Base-by-base conservation (phyloP, 2,329 filamentous ascomycete species). In the Sphaerulina vaccinii region DNA sequence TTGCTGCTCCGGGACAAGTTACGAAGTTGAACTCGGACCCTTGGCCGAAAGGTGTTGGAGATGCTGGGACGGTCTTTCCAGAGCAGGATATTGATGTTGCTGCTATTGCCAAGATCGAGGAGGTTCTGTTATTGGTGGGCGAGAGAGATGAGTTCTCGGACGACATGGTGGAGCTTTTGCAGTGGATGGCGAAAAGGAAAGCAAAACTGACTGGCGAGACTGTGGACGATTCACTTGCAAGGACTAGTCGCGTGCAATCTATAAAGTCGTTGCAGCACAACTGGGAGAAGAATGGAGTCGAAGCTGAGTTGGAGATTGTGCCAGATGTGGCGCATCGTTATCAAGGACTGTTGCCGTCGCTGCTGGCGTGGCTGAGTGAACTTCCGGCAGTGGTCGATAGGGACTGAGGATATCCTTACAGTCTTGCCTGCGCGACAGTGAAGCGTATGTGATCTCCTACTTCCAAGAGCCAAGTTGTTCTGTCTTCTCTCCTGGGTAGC, bases 281-380 rank as follows among this genome's bases (percentile, higher is more conserved):
- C 33, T 57, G 54, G 48, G 16, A 44, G 15, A 38, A 45, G 27
- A 36, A 43, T 36, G 54, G 54, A 3, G 46, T 57, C 19, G 23
- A 54, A 24, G 36, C 32, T 22, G 43, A 46, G 16, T 36, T 57
- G 23, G 42, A 49, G 15, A 43, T 51, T 42, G 46, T 57, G n/a
- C 47, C 46, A 10, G 42, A 38, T 21, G 51, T 48, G 0, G 54
- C 42, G 5, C 54, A 54, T 42, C 42, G 24, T 10, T 54, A 54
- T 39, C 35, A 13, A 3, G 54, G 21, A 8, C 13, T 33, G n/a
- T 19, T 48, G 23, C 35, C 35, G 21, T 39, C 16, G 10, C n/a
- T 48, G 35, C 9, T 48, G n/a, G 39, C 7, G 2, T 22, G 19
- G 18, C 22, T 42, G 18, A 22, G 33, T 22, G 23, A 45, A 24